Percentiles rank a stretch among this genome's conserved stretches.
phyloP scores from a whole-genome alignment of 371 early-diverging fungal species.

The Syncephalastrum racemosum region DNA sequence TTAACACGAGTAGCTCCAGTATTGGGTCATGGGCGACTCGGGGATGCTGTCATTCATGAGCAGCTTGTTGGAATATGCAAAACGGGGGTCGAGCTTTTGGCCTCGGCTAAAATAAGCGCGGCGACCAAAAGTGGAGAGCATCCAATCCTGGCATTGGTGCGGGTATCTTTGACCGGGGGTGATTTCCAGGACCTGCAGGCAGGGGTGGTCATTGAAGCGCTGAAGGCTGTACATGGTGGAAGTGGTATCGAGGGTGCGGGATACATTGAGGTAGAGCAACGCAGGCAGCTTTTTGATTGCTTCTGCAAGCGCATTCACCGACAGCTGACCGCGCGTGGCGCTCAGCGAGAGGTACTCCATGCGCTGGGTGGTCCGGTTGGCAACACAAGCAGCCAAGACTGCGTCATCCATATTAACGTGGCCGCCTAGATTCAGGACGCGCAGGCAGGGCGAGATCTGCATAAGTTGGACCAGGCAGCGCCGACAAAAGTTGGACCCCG shows the following conservation, averaged over 20 bases:
- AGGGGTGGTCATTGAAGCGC: neutral
- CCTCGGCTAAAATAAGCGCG: slow-evolving; percentile 24
- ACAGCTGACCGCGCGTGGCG: too few species aligned
- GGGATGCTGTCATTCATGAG: slow-evolving; percentile 14
- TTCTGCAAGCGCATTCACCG: too few species aligned
- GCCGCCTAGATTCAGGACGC: slow-evolving; percentile 32
- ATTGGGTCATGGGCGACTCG: slow-evolving; percentile 34
- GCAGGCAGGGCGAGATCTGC: slow-evolving; percentile 1
- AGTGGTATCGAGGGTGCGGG: neutral
- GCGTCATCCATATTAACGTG: slow-evolving; percentile 24
- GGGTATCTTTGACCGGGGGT: slow-evolving; percentile 13
- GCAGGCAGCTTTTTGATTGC: too few species aligned
- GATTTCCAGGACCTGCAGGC: slow-evolving; percentile 25
- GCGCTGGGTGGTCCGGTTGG: too few species aligned
- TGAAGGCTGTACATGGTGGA: slow-evolving; percentile 2
- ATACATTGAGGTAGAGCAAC: slow-evolving; percentile 4
- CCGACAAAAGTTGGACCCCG: slow-evolving; percentile 26
- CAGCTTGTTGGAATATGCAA: slow-evolving; percentile 33
- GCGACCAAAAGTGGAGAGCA: slow-evolving; percentile 8
- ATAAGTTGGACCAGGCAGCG: slow-evolving; percentile 18
- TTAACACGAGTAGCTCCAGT: slow-evolving; percentile 33
- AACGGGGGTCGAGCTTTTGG: slow-evolving; percentile 21
- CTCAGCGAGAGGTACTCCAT: too few species aligned
- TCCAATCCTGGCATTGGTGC: slow-evolving; percentile 10
- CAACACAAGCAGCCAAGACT: slow-evolving; percentile 1